Conservation (phyloP, 305 asterid genomes). For the Withania somnifera region DNA sequence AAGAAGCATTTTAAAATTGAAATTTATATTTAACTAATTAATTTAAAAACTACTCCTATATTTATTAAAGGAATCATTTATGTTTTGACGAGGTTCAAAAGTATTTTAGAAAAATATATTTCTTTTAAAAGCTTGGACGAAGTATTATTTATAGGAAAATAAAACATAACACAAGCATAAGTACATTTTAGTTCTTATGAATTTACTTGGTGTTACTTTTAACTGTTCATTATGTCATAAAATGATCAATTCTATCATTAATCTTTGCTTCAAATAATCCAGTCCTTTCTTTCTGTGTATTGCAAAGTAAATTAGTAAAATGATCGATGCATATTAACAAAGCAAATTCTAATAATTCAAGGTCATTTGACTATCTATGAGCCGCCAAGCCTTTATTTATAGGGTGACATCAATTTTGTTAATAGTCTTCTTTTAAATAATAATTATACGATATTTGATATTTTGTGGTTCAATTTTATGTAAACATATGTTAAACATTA, state of each 20-base stretch:
- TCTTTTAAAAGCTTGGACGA: too few relatives aligned
- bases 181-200: background rate
- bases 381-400: background rate
- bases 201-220: background rate
- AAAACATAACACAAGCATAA: too few relatives aligned
- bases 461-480: too few relatives aligned
- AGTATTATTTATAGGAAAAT: background rate
- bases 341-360: background rate
- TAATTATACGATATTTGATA: too few relatives aligned
- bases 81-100: too few relatives aligned
- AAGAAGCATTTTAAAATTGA: too few relatives aligned
- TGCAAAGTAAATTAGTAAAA: background rate
- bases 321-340: background rate
- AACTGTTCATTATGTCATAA: background rate
- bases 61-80: too few relatives aligned
- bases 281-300: background rate
- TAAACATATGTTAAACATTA: too few relatives aligned
- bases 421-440: background rate
- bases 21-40: too few relatives aligned
- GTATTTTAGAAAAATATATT: too few relatives aligned
- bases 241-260: background rate
- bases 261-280: background rate
- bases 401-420: background rate
- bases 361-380: background rate
- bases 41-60: too few relatives aligned